These are phyloP conservation scores for Saccharomycopsis synnaedendra DNA, from an alignment of 805 yeast species.

Conservation along the genomic window DNA sequence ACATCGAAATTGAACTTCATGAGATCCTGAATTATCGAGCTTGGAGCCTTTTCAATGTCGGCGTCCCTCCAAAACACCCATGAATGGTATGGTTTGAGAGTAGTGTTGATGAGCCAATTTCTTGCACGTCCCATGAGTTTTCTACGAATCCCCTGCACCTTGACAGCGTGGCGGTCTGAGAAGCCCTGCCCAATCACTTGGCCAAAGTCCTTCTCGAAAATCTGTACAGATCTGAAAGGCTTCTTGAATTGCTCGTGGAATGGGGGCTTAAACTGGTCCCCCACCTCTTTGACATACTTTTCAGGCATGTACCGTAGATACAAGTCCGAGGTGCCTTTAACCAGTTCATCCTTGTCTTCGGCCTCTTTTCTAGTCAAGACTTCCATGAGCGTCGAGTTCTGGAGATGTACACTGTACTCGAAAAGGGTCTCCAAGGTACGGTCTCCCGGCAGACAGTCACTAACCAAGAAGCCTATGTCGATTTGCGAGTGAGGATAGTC, in stretches of 20 bases:
- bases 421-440: constrained; percentile 23
- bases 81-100: constrained; percentile 72
- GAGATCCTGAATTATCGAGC: constrained; percentile 59
- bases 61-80: constrained; percentile 93
- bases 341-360: constrained; percentile 20
- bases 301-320: constrained; percentile 63
- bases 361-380: constrained; percentile 33
- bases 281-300: constrained; percentile 44
- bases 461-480: constrained; percentile 75
- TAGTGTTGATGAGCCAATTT: constrained; percentile 68
- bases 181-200: constrained; percentile 80
- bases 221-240: constrained; percentile 36
- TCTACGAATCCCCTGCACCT: constrained; percentile 75
- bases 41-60: constrained; percentile 76
- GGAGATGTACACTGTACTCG: constrained; percentile 56
- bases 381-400: constrained; percentile 52
- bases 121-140: constrained; percentile 82
- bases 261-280: constrained; percentile 49
- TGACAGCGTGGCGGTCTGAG: constrained; percentile 73
- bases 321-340: constrained; percentile 48
- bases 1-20: constrained; percentile 65
- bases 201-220: constrained; percentile 75
- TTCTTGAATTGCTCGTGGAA: constrained; percentile 56
- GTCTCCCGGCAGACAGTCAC: constrained; percentile 51
- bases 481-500: constrained; percentile 82